These are phyloP conservation scores for Aspergillus diversus DNA, from an alignment of 495 filamentous ascomycete genomes.

Conservation along the genomic window DNA sequence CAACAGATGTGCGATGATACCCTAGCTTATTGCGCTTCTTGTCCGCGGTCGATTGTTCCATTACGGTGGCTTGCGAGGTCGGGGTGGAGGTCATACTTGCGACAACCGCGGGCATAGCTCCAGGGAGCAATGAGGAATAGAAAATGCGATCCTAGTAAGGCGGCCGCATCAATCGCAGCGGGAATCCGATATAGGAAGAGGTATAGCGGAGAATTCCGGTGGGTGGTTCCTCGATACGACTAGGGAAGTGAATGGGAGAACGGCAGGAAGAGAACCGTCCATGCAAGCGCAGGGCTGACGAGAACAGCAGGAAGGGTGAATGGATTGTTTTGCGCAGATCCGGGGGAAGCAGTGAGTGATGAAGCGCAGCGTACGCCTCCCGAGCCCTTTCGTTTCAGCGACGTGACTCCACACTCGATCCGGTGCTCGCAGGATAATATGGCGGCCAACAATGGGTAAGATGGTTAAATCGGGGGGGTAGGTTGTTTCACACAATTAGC, in stretches of 20 bases:
- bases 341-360: conserved; percentile 35
- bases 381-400: conserved; percentile 24
- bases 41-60: conserved; percentile 57
- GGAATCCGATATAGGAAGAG: conserved; percentile 27
- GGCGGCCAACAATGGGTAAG: conserved; percentile 12
- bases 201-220: not conserved
- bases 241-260: not conserved
- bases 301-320: conserved; percentile 4
- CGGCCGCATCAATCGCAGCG: conserved; percentile 41
- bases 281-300: conserved; percentile 22
- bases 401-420: conserved; percentile 26
- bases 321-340: not conserved
- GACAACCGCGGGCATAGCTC: conserved; percentile 51
- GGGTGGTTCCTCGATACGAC: conserved; percentile 7
- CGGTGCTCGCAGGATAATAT: conserved; percentile 15
- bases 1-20: conserved; percentile 95
- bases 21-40: conserved; percentile 96
- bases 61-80: conserved; percentile 59
- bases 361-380: conserved; percentile 27
- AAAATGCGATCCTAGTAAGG: conserved; percentile 39
- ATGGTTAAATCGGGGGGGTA: conserved; percentile 15
- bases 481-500: conserved; percentile 26
- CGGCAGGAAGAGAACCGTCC: conserved; percentile 19
- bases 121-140: conserved; percentile 27
- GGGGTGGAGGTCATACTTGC: conserved; percentile 69